A percentile compares a stretch with the other conserved stretches of the same genome.
Evolutionary conservation across 768 basidiomycete species (phyloP).

Genomic region (Calocera viscosa): DNA sequence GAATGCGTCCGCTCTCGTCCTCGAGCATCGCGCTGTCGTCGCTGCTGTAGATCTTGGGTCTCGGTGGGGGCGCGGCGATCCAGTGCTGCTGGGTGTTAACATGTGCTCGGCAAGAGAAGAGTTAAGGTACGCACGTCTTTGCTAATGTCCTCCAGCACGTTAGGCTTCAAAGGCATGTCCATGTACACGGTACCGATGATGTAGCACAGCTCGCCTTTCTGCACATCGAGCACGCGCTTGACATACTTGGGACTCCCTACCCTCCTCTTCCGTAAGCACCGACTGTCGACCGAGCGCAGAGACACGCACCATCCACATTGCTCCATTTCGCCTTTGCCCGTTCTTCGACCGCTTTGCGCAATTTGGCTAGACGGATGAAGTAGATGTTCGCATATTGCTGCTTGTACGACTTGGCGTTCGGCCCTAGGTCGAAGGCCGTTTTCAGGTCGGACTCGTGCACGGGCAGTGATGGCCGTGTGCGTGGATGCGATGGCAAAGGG

Average conservation of each 20-base stretch:
- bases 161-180: constrained; percentile 98
- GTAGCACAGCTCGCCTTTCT: constrained; percentile 74
- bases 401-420: constrained; percentile 41
- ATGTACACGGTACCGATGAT: constrained; percentile 92
- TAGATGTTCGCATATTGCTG: constrained; percentile 67
- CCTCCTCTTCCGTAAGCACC: constrained; percentile 7
- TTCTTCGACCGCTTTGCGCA: constrained; percentile 38
- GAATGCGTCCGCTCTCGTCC: constrained; percentile 89
- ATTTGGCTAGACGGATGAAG: constrained; percentile 43
- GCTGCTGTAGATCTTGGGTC: constrained; percentile 57
- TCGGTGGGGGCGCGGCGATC: constrained; percentile 69
- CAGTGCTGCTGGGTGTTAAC: constrained; percentile 49
- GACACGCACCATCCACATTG: constrained; percentile 30
- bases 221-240: constrained; percentile 75
- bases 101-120: neutral
- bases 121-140: constrained; percentile 56
- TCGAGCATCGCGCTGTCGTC: constrained; percentile 82
- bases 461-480: neutral
- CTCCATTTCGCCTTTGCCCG: constrained; percentile 43
- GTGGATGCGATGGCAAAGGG: neutral
- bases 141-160: constrained; percentile 90
- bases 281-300: neutral
- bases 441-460: constrained; percentile 9
- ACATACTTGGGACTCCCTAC: constrained; percentile 58
- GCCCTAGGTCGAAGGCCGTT: constrained; percentile 32